Base-by-base conservation (phyloP, 2,329 filamentous ascomycete genomes). In the Stemphylium beticola region DNA sequence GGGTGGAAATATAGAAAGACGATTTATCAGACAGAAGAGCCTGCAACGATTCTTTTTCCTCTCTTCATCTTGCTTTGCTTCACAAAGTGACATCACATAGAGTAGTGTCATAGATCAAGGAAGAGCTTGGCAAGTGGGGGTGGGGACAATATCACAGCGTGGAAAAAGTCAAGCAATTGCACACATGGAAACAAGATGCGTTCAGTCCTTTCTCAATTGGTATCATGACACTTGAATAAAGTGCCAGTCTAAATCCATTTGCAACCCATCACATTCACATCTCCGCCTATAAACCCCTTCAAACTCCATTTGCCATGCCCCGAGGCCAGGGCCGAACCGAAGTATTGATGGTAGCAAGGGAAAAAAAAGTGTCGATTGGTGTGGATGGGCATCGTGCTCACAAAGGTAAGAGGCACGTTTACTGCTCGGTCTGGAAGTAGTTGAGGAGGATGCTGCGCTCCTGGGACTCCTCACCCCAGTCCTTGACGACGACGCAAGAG, bases 391-490 rank as follows among this genome's bases (percentile, higher is more conserved):
- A 45, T 43, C 55, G 43, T 47, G 34, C 32, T 43, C 54, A 7
- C 11, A 33, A 22, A 18, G 38, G 12, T 15, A 15, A 15, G 49
- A 48, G 57, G 58, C 51, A 64, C 62, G 57, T 71, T 69, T 82
- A 83, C 74, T 82, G 81, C 78, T 82, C 81, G 79, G 92, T 96
- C 86, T 96, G 91, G 93, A 99, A 98, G 91, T 99, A 99, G 90
- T 99, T 96, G 82, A 99, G 92, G 79, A 99, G 91, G 82, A 98
- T 92, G 77, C 89, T 92, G 79, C 95, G 93, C 88, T 99, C 95
- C 85, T 96, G 93, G 71, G 91, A 96, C 86, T 99, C 95, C 88
- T 98, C 95, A 87, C 95, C 95, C 95, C 95, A 99, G 83, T 99
- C 93, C 86, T 95, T 93, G 77, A 99, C 95, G 64, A 99, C 95